Percentiles rank a stretch among this genome's conserved stretches.
Conservation (phyloP, 805 yeast species). For the Kodamaea hsintzibuensis region DNA sequence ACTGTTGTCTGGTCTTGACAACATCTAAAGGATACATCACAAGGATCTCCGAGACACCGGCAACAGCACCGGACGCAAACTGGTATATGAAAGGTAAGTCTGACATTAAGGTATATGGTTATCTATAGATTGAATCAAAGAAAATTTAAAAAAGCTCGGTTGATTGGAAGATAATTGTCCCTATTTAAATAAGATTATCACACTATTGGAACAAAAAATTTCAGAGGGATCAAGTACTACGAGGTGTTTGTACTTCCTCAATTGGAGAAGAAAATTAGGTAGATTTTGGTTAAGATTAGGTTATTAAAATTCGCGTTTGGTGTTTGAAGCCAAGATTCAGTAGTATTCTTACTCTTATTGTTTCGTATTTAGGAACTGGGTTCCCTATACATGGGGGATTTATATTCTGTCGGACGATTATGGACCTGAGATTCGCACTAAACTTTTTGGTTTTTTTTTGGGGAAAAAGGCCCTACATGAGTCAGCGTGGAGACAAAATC, state of each 20-base stretch:
- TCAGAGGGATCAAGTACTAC: not conserved
- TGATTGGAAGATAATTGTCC: constrained; percentile 1
- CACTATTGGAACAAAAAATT: not conserved
- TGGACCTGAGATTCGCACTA: not conserved
- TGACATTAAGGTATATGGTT: constrained; percentile 1
- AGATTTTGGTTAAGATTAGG: too few relatives aligned
- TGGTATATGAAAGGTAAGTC: constrained; percentile 84
- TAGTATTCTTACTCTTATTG: too few relatives aligned
- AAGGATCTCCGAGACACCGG: constrained; percentile 94
- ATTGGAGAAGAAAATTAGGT: too few relatives aligned
- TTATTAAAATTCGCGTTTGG: too few relatives aligned
- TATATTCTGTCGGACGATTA: too few relatives aligned
- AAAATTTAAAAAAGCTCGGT: not conserved
- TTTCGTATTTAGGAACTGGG: not conserved
- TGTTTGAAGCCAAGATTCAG: too few relatives aligned
- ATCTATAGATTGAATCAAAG: not conserved
- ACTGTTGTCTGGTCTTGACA: constrained; percentile 93
- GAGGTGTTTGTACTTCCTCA: too few relatives aligned
- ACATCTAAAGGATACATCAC: constrained; percentile 97
- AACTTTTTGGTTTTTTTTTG: too few relatives aligned
- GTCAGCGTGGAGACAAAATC: constrained; percentile 1
- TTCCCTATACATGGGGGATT: too few relatives aligned
- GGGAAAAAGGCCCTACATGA: not conserved
- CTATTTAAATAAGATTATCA: not conserved
- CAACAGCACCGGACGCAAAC: constrained; percentile 89